Evolutionary conservation across 768 basidiomycete genomes (phyloP).

Genomic region (Russula sp.): DNA sequence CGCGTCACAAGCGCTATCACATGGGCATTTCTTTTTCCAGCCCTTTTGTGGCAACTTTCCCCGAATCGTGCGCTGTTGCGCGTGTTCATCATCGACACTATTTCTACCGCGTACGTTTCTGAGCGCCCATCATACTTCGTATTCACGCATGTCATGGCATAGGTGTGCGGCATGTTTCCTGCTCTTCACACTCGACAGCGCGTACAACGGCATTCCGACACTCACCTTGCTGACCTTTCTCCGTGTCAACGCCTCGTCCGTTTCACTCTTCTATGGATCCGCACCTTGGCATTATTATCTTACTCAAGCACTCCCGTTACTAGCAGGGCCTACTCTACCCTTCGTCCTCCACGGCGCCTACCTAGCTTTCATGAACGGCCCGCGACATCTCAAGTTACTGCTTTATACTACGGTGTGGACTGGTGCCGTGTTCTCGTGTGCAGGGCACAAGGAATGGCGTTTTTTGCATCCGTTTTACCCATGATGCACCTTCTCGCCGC

Average conservation of each 20-base stretch:
- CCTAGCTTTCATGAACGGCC: conserved; percentile 31
- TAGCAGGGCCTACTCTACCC: conserved; percentile 70
- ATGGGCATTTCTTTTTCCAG: conserved; percentile 69
- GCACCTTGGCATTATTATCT: conserved; percentile 80
- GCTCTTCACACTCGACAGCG: conserved; percentile 52
- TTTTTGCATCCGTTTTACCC: conserved; percentile 93
- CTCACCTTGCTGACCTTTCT: conserved; percentile 83
- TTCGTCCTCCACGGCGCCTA: conserved; percentile 59
- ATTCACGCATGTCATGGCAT: not conserved
- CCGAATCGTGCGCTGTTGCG: conserved; percentile 36
- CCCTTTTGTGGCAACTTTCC: conserved; percentile 55
- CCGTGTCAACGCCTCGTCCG: conserved; percentile 71
- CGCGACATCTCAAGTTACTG: conserved; percentile 41
- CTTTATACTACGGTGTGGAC: conserved; percentile 58
- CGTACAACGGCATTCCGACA: conserved; percentile 63
- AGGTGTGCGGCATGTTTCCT: conserved; percentile 23
- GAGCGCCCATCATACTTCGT: conserved; percentile 5
- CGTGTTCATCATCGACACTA: conserved; percentile 42
- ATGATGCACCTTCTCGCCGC: conserved; percentile 77
- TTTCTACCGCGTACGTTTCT: conserved; percentile 45
- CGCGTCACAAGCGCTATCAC: conserved; percentile 88
- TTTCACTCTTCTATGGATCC: conserved; percentile 88
- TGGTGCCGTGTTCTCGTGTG: conserved; percentile 64
- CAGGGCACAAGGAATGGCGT: conserved; percentile 96
- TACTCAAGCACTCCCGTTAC: conserved; percentile 78